Evolutionary conservation across 2,329 filamentous ascomycete species (phyloP), one percentile per base, ranked within the genome.

Genomic region (Claviceps spartinae): DNA sequence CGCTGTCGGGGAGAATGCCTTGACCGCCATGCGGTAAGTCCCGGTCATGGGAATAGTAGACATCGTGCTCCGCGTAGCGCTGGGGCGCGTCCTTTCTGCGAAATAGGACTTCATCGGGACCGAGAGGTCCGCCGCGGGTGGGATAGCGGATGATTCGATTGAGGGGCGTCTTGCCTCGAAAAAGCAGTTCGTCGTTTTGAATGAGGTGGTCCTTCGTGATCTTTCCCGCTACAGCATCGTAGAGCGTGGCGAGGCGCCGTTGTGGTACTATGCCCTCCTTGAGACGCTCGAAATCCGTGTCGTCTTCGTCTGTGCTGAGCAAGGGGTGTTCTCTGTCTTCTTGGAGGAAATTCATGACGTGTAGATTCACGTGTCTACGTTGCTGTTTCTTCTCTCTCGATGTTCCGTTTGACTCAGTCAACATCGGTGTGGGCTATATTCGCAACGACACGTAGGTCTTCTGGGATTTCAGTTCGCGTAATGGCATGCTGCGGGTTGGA

Each of bases 91-190:
- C 70, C 56, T 72, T 72, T 47, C 77, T 76, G 30, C 78, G 78
- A 64, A 87, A 89, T 4, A 90, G 74, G 1, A 84, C 79, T 53
- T 87, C 81, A 51, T 88, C 85, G 2, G 86, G 84, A 2, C 82
- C 72, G 5, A 86, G 67, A 8, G 63, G 61, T 13, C 52, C 56
- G 47, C 57, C 57, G 24, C 57, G 62, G 30, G 61, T 63, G n/a
- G 58, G 60, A 48, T 62, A 56, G 47, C 56, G 60, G 54, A 57
- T 60, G 40, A 50, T 52, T 37, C 26, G 49, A 44, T 36, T 13
- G 7, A 26, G 47, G 4, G 5, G 22, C 36, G 40, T 36, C 30
- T 47, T 47, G 8, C 8, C 16, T 5, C 20, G 42, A 11, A 8
- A 42, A 4, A 18, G 8, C 1, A 18, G 14, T 42, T 18, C 24